These are phyloP conservation scores for Apiospora arundinis DNA, from an alignment of 2,329 filamentous ascomycete species.

Conservation along the genomic window DNA sequence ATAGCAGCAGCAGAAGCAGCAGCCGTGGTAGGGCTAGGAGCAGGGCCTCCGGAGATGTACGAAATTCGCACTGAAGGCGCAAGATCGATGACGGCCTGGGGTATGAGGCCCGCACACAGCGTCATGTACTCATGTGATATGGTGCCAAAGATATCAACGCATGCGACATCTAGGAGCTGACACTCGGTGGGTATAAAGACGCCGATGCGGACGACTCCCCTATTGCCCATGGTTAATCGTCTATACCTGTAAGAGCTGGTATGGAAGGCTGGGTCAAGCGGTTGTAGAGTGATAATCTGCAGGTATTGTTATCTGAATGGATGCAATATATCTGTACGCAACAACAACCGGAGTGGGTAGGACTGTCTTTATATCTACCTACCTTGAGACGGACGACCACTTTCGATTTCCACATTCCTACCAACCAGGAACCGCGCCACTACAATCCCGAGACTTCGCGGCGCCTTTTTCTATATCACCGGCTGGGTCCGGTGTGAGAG, in stretches of 20 bases:
- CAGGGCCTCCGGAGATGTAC: conserved; percentile 51
- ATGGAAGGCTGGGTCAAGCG: neutral
- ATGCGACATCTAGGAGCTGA: conserved; percentile 58
- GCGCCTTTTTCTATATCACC: neutral
- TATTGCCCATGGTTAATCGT: conserved; percentile 12
- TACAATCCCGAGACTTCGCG: neutral
- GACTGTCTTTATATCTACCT: neutral
- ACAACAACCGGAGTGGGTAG: no score
- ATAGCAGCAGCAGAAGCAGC: neutral
- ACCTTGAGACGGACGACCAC: neutral
- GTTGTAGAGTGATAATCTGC: neutral
- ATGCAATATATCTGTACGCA: neutral
- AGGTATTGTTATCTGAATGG: neutral
- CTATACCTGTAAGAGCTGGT: neutral
- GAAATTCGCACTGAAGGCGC: conserved; percentile 51
- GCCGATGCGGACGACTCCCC: conserved; percentile 48
- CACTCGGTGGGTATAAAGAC: conserved; percentile 55
- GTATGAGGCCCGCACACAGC: conserved; percentile 39
- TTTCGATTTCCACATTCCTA: neutral
- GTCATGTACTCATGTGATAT: conserved; percentile 54
- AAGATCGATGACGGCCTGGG: conserved; percentile 44
- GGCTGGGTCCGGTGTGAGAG: neutral
- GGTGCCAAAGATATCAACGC: conserved; percentile 55
- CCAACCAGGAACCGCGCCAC: neutral
- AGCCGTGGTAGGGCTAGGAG: neutral